Percentiles rank a stretch among this genome's conserved stretches.
Conservation (phyloP, 257 asterid species). For the Salvia miltiorrhiza region DNA sequence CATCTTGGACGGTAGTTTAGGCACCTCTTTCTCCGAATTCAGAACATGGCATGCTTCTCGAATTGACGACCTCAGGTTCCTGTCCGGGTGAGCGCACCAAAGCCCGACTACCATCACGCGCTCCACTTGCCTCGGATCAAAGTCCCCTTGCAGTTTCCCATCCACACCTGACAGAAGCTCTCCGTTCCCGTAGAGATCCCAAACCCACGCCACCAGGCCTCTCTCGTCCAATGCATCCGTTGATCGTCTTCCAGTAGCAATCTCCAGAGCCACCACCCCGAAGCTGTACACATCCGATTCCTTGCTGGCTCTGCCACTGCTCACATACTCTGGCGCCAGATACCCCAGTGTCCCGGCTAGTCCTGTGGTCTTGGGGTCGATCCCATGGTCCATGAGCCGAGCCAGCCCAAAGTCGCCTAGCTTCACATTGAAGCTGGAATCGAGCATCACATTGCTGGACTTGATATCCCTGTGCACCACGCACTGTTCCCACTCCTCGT, state of each 20-base stretch:
- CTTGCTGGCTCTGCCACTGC: constrained; percentile 28
- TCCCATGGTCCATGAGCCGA: constrained; percentile 22
- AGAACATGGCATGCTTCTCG: background rate
- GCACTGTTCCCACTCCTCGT: constrained; percentile 37
- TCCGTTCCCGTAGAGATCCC: background rate
- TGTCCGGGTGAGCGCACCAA: background rate
- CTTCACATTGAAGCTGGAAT: constrained; percentile 31
- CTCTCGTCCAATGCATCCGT: background rate
- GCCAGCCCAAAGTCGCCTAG: constrained; percentile 38
- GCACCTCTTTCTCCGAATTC: background rate
- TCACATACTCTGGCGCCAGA: constrained; percentile 30
- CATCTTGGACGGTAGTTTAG: background rate
- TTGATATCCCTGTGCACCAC: constrained; percentile 36
- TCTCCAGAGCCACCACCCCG: constrained; percentile 33
- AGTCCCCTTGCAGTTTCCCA: background rate
- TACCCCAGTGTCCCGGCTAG: constrained; percentile 33
- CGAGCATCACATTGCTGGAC: constrained; percentile 33
- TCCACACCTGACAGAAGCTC: background rate
- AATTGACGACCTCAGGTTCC: background rate
- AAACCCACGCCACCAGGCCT: background rate
- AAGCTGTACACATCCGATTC: constrained; percentile 37
- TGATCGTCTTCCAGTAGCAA: constrained; percentile 26
- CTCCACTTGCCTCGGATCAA: background rate
- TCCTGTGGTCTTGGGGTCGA: constrained; percentile 23
- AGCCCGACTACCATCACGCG: background rate